Percentiles rank a stretch among this genome's conserved stretches.
These are phyloP conservation scores for Acanthamoeba sp. DNA, from an alignment of 208 protist species.

Conservation along the genomic window DNA sequence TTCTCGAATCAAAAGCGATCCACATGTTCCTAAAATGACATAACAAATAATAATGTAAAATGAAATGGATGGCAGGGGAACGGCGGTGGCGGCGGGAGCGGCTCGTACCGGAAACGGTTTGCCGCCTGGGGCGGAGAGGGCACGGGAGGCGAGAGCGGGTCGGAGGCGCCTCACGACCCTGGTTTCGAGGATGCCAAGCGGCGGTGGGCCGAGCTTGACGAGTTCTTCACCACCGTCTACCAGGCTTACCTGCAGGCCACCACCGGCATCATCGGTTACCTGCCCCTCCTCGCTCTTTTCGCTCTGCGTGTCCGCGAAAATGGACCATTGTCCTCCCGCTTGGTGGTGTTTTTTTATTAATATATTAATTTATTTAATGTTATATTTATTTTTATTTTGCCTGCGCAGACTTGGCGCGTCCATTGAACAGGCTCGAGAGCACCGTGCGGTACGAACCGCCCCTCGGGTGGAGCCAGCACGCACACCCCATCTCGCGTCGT, in stretches of 20 bases:
- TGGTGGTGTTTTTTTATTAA: too few species aligned
- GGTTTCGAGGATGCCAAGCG: conserved; percentile 44
- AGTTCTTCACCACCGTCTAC: conserved; percentile 53
- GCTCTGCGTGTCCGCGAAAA: too few species aligned
- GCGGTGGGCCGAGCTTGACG: not conserved
- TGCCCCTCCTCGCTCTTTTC: not conserved
- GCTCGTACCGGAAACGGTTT: not conserved
- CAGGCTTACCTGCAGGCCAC: conserved; percentile 45
- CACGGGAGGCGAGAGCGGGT: not conserved
- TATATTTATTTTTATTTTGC: too few species aligned
- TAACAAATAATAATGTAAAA: not conserved
- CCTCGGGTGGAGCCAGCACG: too few species aligned
- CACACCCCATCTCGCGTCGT: not conserved
- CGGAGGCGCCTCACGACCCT: not conserved
- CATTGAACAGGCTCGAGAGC: not conserved
- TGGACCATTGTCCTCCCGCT: too few species aligned
- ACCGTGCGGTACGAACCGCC: conserved; percentile 32
- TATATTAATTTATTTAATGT: too few species aligned
- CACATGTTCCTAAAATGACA: not conserved
- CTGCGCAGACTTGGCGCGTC: conserved; percentile 15
- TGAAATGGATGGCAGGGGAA: not conserved
- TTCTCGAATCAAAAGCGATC: not conserved
- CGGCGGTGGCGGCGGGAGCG: not conserved
- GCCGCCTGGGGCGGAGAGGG: not conserved
- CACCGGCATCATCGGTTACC: conserved; percentile 5